A percentile compares a stretch with the other conserved stretches of the same genome.
Evolutionary conservation across 306 rosid genomes (phyloP).

Genomic region (Inga leiocalycina): DNA sequence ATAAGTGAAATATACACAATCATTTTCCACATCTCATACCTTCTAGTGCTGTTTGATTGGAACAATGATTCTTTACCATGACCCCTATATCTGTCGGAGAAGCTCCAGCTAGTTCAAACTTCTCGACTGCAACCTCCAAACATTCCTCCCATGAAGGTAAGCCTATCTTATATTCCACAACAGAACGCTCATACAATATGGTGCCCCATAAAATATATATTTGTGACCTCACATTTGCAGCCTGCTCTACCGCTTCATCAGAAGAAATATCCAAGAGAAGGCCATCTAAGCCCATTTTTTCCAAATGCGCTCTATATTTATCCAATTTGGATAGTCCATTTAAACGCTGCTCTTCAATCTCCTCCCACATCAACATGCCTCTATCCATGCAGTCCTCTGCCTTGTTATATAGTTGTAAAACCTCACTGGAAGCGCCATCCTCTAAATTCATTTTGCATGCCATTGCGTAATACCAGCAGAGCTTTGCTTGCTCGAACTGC

Average conservation of each 20-base stretch:
- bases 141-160: conserved; percentile 89
- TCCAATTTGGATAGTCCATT: conserved; percentile 79
- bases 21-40: conserved; percentile 49
- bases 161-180: conserved; percentile 70
- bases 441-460: conserved; percentile 57
- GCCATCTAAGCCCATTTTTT: conserved; percentile 68
- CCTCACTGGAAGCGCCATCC: conserved; percentile 61
- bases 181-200: conserved; percentile 81
- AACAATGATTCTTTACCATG: conserved; percentile 95
- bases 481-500: conserved; percentile 86
- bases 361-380: conserved; percentile 83
- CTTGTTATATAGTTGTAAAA: conserved; percentile 76
- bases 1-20: conserved; percentile 13
- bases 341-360: conserved; percentile 69
- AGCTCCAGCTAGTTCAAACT: conserved; percentile 88
- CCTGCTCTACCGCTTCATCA: conserved; percentile 74
- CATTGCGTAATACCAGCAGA: conserved; percentile 73
- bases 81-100: conserved; percentile 84
- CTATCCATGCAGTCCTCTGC: conserved; percentile 88
- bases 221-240: conserved; percentile 70
- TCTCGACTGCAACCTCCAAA: conserved; percentile 79
- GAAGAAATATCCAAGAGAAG: conserved; percentile 53
- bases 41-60: conserved; percentile 88
- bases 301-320: conserved; percentile 53
- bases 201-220: conserved; percentile 81